Conservation (phyloP, 495 filamentous ascomycete species). For the Cercophora newfieldiana region DNA sequence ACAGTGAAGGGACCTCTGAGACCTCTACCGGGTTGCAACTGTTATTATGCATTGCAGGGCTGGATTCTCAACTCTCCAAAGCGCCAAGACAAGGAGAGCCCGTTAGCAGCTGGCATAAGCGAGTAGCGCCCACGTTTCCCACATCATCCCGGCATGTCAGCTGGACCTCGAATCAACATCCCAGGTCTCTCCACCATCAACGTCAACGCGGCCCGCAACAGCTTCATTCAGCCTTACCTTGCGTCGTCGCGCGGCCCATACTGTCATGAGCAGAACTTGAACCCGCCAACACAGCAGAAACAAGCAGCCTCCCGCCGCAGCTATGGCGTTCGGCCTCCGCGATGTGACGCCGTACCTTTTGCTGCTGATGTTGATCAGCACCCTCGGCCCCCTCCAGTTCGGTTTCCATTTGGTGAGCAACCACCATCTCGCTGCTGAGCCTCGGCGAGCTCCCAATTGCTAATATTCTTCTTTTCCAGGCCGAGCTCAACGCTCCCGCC, state of each 20-base stretch:
- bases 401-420: slow-evolving; percentile 82
- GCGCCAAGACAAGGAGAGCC: too few species aligned
- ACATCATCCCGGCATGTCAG: neutral
- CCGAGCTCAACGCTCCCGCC: slow-evolving; percentile 93
- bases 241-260: neutral
- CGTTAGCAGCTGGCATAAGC: neutral
- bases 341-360: slow-evolving; percentile 65
- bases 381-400: slow-evolving; percentile 84
- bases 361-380: slow-evolving; percentile 62
- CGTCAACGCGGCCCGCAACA: neutral
- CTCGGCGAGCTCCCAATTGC: slow-evolving; percentile 2
- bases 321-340: slow-evolving; percentile 38
- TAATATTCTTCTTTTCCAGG: slow-evolving; percentile 51
- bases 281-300: neutral
- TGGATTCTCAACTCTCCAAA: too few species aligned
- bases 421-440: neutral
- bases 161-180: neutral
- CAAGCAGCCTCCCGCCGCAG: neutral
- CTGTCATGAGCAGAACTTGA: neutral
- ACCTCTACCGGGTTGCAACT: too few species aligned
- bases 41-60: too few species aligned
- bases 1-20: too few species aligned
- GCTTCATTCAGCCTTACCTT: neutral
- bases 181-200: neutral
- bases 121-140: neutral